Percentiles rank a stretch among this genome's conserved stretches.
Conservation (phyloP, 2,329 filamentous ascomycete genomes). For the Arthrobotrys megalospora region DNA sequence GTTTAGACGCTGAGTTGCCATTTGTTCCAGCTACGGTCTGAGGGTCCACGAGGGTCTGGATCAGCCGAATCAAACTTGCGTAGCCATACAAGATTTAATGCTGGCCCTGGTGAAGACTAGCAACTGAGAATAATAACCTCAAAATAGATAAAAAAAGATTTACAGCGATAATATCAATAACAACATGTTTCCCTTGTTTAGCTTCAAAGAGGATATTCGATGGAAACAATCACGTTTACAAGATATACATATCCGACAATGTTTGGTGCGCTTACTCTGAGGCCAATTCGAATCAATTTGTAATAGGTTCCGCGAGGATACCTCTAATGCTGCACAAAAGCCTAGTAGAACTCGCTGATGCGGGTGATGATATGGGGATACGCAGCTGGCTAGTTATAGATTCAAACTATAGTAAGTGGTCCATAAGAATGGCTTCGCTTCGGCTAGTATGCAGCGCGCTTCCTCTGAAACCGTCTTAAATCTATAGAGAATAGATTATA, state of each 20-base stretch:
- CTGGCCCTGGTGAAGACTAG: neutral
- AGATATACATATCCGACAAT: neutral
- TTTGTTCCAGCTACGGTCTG: neutral
- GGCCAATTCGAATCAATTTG: neutral
- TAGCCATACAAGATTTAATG: neutral
- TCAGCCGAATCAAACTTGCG: neutral
- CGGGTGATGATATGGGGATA: neutral
- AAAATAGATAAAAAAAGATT: too few relatives aligned
- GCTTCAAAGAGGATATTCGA: too few relatives aligned
- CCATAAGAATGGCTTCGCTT: neutral
- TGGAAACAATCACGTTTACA: too few relatives aligned
- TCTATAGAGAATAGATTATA: too few relatives aligned
- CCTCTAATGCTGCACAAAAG: neutral
- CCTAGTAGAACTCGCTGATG: neutral
- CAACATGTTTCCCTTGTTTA: too few relatives aligned
- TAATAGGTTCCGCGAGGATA: constrained; percentile 1
- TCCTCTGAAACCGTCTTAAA: too few relatives aligned
- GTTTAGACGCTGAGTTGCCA: neutral
- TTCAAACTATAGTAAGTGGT: neutral
- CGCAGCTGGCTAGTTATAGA: neutral
- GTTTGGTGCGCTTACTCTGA: neutral
- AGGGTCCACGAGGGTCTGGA: neutral
- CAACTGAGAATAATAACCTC: too few relatives aligned
- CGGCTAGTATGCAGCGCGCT: too few relatives aligned
- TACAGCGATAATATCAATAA: too few relatives aligned